Conservation (phyloP, 2,329 filamentous ascomycete species). For the Colletotrichum spaethianum region DNA sequence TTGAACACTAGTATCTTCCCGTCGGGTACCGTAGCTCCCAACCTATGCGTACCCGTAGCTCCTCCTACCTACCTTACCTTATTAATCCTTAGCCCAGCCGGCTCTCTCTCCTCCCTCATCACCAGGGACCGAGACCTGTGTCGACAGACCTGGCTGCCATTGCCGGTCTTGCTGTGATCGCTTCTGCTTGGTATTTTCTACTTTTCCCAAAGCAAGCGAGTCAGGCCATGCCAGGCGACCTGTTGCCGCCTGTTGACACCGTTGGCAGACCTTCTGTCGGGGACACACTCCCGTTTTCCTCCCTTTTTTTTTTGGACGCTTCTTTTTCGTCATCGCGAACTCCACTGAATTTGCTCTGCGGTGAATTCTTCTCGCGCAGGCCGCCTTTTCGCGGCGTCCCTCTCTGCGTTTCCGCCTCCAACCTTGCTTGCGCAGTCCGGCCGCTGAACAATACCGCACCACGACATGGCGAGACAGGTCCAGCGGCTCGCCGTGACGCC, state of each 20-base stretch:
- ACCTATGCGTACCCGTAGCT: neutral
- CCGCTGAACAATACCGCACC: neutral
- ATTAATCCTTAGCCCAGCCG: slow-evolving; percentile 22
- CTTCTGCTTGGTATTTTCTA: neutral
- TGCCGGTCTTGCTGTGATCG: neutral
- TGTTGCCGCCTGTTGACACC: neutral
- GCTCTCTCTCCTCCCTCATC: neutral
- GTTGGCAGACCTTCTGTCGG: neutral
- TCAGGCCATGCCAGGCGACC: neutral
- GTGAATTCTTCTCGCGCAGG: neutral
- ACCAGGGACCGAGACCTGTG: slow-evolving; percentile 4
- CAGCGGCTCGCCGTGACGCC: slow-evolving; percentile 37
- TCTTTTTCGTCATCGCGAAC: neutral
- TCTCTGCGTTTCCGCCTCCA: neutral
- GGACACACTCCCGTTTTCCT: neutral
- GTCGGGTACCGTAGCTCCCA: slow-evolving; percentile 6
- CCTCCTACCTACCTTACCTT: slow-evolving; percentile 33
- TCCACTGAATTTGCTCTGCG: neutral
- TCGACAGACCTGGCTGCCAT: neutral
- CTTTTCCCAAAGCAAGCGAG: neutral
- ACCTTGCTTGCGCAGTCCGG: neutral
- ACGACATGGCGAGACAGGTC: slow-evolving; percentile 32
- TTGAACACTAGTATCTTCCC: slow-evolving; percentile 13
- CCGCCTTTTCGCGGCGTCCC: neutral
- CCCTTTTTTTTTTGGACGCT: neutral